A percentile compares a stretch with the other conserved stretches of the same genome.
Conservation (phyloP, 139 green algal genomes). For the Nannochloris sp. region DNA sequence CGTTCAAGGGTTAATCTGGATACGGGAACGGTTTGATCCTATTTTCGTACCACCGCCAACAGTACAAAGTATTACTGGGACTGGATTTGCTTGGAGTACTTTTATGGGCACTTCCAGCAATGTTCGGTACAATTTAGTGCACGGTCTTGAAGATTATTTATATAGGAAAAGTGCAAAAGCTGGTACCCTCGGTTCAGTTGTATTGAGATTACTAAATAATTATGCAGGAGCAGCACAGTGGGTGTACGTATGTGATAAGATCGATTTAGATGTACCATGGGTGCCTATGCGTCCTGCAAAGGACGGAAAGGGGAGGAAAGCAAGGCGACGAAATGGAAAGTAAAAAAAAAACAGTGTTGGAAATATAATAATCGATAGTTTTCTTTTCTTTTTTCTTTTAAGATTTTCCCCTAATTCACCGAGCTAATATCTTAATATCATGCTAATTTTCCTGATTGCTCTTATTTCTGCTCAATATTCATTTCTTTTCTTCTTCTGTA, state of each 20-base stretch:
- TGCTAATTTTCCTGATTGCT: not conserved
- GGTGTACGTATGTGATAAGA: not conserved
- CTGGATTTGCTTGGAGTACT: conserved; percentile 8
- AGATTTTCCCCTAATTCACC: not conserved
- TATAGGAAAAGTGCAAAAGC: not conserved
- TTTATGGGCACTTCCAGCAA: conserved; percentile 23
- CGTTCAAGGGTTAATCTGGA: conserved; percentile 3
- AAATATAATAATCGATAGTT: too few relatives aligned
- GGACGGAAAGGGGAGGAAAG: too few relatives aligned
- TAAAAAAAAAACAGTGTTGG: too few relatives aligned
- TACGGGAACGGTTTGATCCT: conserved; percentile 6
- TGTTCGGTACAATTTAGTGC: conserved; percentile 23
- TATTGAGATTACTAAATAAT: conserved; percentile 22
- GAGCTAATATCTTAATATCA: not conserved
- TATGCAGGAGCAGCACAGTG: conserved; percentile 14
- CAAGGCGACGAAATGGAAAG: too few relatives aligned
- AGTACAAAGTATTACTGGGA: conserved; percentile 10
- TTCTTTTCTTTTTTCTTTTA: too few relatives aligned
- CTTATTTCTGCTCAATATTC: not conserved
- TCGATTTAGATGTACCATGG: conserved; percentile 9
- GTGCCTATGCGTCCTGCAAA: too few relatives aligned
- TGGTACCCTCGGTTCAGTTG: not conserved
- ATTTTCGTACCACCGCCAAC: conserved; percentile 11
- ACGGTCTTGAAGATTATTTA: conserved; percentile 5
- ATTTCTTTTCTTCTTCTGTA: too few relatives aligned